Conservation (phyloP, 192 early-diverging fungal genomes). For the Thoreauomyces humboldtii region DNA sequence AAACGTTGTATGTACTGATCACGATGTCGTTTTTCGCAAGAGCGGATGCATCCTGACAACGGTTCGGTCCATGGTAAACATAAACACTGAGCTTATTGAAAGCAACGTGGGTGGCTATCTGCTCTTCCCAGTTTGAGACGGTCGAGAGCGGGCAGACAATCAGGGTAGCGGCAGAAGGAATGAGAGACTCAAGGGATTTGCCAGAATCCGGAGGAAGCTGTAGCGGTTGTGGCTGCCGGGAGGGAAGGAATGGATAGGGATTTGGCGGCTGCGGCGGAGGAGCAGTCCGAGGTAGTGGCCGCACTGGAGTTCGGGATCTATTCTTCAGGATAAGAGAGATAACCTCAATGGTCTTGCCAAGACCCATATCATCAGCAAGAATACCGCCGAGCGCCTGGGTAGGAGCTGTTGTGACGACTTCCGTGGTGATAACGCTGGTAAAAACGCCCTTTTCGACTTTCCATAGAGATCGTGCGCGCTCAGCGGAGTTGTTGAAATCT, state of each 20-base stretch:
- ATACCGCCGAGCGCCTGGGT: slow-evolving; percentile 58
- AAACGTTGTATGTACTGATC: slow-evolving; percentile 69
- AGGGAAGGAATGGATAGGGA: slow-evolving; percentile 26
- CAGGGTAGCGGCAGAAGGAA: slow-evolving; percentile 52
- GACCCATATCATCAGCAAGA: slow-evolving; percentile 58
- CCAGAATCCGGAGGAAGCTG: neutral
- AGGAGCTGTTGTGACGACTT: slow-evolving; percentile 41
- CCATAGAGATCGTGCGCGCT: slow-evolving; percentile 34
- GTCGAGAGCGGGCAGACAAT: slow-evolving; percentile 72
- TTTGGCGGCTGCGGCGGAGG: neutral
- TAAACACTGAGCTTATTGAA: slow-evolving; percentile 41
- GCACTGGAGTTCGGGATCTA: neutral
- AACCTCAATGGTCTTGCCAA: slow-evolving; percentile 53
- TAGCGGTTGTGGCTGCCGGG: neutral
- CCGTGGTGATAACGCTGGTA: slow-evolving; percentile 54
- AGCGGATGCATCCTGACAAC: slow-evolving; percentile 40
- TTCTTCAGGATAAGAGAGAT: slow-evolving; percentile 43
- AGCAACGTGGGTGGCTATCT: slow-evolving; percentile 51
- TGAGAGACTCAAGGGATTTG: neutral
- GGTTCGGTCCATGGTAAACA: slow-evolving; percentile 62
- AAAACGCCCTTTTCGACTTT: slow-evolving; percentile 30
- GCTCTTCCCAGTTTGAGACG: slow-evolving; percentile 73
- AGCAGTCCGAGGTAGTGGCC: slow-evolving; percentile 2
- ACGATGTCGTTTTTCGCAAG: slow-evolving; percentile 64
- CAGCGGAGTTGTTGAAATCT: slow-evolving; percentile 37